Percentiles rank a stretch among this genome's conserved stretches.
Conservation (phyloP, 768 basidiomycete species). For the Leccinum ochraceum region DNA sequence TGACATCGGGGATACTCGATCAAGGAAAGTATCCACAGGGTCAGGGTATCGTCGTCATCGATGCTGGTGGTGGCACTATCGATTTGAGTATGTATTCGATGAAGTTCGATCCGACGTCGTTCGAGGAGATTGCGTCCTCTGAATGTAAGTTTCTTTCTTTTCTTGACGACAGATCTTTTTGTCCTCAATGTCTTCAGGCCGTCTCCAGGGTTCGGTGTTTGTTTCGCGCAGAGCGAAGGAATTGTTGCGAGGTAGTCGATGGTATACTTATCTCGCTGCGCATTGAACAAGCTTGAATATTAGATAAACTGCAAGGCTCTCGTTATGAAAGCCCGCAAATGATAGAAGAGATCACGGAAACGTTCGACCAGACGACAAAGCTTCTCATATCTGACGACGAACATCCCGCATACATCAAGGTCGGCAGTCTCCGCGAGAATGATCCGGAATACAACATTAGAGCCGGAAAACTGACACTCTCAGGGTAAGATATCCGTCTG, state of each 20-base stretch:
- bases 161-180: not conserved
- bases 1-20: slow-evolving; percentile 11
- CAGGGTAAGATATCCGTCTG: slow-evolving; percentile 26
- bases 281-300: not conserved
- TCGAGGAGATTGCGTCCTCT: slow-evolving; percentile 37
- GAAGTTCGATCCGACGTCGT: slow-evolving; percentile 23
- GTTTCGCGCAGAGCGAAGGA: slow-evolving; percentile 34
- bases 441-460: slow-evolving; percentile 34
- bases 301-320: slow-evolving; percentile 31
- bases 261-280: not conserved
- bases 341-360: slow-evolving; percentile 31
- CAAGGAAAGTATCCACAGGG: slow-evolving; percentile 18
- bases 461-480: slow-evolving; percentile 36
- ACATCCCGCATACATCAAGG: slow-evolving; percentile 38
- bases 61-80: slow-evolving; percentile 47
- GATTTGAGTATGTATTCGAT: slow-evolving; percentile 45
- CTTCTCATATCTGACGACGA: slow-evolving; percentile 36
- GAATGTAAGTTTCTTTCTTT: slow-evolving; percentile 25
- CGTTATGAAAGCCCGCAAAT: slow-evolving; percentile 30
- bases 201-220: slow-evolving; percentile 39
- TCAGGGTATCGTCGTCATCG: slow-evolving; percentile 43
- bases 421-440: slow-evolving; percentile 38
- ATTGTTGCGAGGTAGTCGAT: slow-evolving; percentile 33
- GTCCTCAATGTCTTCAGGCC: slow-evolving; percentile 27
- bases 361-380: slow-evolving; percentile 40